Evolutionary conservation across 306 rosid genomes (phyloP).

Genomic region (Arachis hypogaea): DNA sequence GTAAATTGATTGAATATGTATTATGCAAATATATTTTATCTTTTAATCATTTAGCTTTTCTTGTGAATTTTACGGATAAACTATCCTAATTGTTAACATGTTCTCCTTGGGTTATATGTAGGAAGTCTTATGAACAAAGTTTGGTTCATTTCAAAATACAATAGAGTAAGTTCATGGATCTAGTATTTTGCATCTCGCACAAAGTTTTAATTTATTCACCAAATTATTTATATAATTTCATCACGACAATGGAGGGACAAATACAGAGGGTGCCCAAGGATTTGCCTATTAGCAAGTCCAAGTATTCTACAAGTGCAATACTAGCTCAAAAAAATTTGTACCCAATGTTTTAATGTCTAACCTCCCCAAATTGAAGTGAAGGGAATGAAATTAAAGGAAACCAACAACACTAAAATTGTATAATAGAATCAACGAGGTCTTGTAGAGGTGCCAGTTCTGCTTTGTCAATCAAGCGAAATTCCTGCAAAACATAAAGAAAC

Average conservation of each 20-base stretch:
- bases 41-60: no score
- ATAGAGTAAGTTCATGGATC: slow-evolving; percentile 13
- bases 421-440: slow-evolving; percentile 79
- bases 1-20: no score
- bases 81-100: no score
- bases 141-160: background rate
- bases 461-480: slow-evolving; percentile 71
- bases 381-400: background rate
- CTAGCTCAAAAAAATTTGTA: slow-evolving; percentile 40
- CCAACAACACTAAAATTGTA: slow-evolving; percentile 44
- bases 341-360: slow-evolving; percentile 35
- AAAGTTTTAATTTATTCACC: slow-evolving; percentile 25
- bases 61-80: no score
- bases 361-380: slow-evolving; percentile 29
- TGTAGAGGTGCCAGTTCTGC: slow-evolving; percentile 81
- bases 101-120: background rate
- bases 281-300: slow-evolving; percentile 37
- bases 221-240: background rate
- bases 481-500: slow-evolving; percentile 54
- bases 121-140: background rate
- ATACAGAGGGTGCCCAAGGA: slow-evolving; percentile 23
- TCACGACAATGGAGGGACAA: slow-evolving; percentile 14
- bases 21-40: no score
- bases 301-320: slow-evolving; percentile 41
- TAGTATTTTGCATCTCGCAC: slow-evolving; percentile 24